Evolutionary conservation across 2,329 filamentous ascomycete species (phyloP), one percentile per base, ranked within the genome.

Genomic region (Cordyceps militaris): DNA sequence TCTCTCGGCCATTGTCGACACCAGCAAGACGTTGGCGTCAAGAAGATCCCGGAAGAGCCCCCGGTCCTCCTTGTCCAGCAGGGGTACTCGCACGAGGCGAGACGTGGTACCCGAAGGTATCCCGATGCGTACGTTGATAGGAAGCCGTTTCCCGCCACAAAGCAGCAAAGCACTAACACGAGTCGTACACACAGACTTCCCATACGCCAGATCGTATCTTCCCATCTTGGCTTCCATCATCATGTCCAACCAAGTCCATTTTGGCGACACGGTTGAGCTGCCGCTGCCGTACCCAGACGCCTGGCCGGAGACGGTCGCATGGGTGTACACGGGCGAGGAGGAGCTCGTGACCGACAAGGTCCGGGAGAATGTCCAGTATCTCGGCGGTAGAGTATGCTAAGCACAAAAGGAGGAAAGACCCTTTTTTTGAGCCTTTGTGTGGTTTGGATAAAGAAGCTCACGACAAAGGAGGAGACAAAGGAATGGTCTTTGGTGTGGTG

Each of bases 191-290:
- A 11, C 8, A 72, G 70, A 70, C 38, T 57, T 67, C 3, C 65
- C 63, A 26, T 69, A 70, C 43, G 70, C 70, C n/a, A 63, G 69
- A 54, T 61, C 61, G 14, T 64, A 67, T 42, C 71, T 85, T 3
- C 83, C 82, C 2, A 75, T 81, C 0, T 68, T 85, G 6, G 80
- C 77, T 0, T 74, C 78, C 1, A 69, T 85, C 48, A 77, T 86
- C 62, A 70, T 79, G 34, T 83, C 80, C 0, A 75, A 78, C 4
- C 73, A 79, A 62, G 73, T 85, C 23, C 69, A 70, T 14, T 72
- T 73, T 24, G 77, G 80, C 28, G 82, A 85, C 63, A 70, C 72
- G 2, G 72, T 86, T 53, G 81, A 85, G 61, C 70, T 86, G 10
- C 82, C 82, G 0, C 62, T 86, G 56, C 83, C 83, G 1, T 73